Evolutionary conservation across 192 early-diverging fungal genomes (phyloP), one percentile per base, ranked within the genome.

Genomic region (Lobosporangium transversale): DNA sequence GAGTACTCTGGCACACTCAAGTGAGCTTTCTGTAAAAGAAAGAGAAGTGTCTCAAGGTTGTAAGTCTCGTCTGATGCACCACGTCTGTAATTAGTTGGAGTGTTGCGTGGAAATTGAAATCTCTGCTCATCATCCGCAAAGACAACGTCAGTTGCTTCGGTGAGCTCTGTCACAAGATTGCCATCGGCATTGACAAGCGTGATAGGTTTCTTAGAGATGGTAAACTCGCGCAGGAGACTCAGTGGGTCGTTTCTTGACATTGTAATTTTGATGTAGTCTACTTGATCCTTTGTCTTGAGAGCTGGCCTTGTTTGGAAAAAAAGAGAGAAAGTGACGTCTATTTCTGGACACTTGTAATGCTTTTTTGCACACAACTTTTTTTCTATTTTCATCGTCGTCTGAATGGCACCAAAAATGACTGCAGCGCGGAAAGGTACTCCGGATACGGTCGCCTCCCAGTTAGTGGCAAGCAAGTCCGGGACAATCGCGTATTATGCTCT

Each of bases 1-100:
- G 93, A 85, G 79, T 95, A 97, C 53, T 87, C 86, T 53, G 90
- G 79, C 23, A 92, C 90, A 56, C 87, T 88, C 52, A 88, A 74
- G 37, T 88, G 76, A 17, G 83, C 78, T 58, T 90, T 84, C 55
- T 86, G 83, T 11, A 91, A 81, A 29, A 94, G 88, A 67, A 89
- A 89, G 36, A 95, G 70, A 3, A 97, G 80, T 2, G 94, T 86
- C 20, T 85, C 87, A 5, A 94, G 81, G 12, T 85, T 83, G 73
- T 95, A 94, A 0, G 81, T 83, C 54, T 90, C 90, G 36, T 83
- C 71, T 12, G 85, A 80, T n/a, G 79, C 81, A 55, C 84, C 81
- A 29, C 86, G 86, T 56, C 79, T 73, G 62, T 85, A 84, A 51
- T 82, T 83, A 7, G 90, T 90, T 17, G 82, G 80, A 12, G 84